A percentile compares a stretch with the other conserved stretches of the same genome.
Conservation (phyloP, 1,284 basidiomycete species). For the Malassezia obtusa region DNA sequence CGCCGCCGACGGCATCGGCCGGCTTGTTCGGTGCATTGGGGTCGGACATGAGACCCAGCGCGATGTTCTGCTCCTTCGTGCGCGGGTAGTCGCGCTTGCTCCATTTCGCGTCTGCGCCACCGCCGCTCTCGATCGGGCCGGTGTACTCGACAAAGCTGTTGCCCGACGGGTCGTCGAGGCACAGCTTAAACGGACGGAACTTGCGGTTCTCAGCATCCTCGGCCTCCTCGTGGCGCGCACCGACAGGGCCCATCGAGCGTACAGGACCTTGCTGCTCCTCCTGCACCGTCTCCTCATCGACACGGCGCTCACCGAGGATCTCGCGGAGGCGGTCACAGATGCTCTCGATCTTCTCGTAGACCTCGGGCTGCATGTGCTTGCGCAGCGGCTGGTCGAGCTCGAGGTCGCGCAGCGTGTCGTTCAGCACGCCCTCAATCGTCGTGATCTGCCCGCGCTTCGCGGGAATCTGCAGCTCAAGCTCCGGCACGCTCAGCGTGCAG, state of each 20-base stretch:
- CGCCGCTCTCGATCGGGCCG: conserved; percentile 29
- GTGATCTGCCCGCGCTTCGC: conserved; percentile 76
- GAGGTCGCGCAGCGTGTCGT: conserved; percentile 75
- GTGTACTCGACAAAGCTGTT: conserved; percentile 64
- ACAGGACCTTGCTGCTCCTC: conserved; percentile 31
- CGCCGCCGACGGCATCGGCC: conserved; percentile 42
- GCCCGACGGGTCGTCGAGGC: conserved; percentile 83
- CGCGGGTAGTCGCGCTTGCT: conserved; percentile 75
- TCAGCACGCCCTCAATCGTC: conserved; percentile 84
- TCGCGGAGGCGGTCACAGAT: conserved; percentile 62
- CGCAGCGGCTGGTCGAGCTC: conserved; percentile 75
- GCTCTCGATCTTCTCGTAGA: conserved; percentile 67
- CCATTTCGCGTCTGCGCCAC: conserved; percentile 81
- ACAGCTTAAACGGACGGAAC: conserved; percentile 69
- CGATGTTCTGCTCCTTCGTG: conserved; percentile 71
- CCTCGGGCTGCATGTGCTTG: conserved; percentile 67
- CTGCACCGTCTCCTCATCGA: conserved; percentile 23
- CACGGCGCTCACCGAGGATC: conserved; percentile 54
- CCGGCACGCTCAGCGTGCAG: conserved; percentile 73
- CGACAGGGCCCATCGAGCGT: conserved; percentile 22
- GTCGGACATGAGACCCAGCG: conserved; percentile 59
- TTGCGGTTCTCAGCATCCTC: conserved; percentile 50
- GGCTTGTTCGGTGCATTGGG: conserved; percentile 35
- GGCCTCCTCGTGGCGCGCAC: conserved; percentile 19
- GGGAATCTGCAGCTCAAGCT: conserved; percentile 84